These are phyloP conservation scores for Acrodontium crateriforme DNA, from an alignment of 2,329 filamentous ascomycete species.

Conservation along the genomic window DNA sequence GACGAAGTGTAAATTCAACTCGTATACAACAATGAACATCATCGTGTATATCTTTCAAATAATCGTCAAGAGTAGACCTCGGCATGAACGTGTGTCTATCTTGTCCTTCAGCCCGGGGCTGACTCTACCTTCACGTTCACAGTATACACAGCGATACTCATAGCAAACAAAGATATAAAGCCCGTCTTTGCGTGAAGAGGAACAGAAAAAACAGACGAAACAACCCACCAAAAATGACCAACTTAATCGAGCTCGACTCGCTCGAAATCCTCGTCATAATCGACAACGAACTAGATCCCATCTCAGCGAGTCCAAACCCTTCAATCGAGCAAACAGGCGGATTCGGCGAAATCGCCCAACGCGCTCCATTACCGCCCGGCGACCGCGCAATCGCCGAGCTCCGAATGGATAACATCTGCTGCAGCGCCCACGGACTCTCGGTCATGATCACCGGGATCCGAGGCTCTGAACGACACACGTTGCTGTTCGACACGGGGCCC, in stretches of 20 bases:
- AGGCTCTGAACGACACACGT: conserved; percentile 9
- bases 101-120: no score
- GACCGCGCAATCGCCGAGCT: conserved; percentile 9
- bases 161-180: no score
- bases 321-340: conserved; percentile 10
- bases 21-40: no score
- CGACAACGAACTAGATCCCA: conserved; percentile 18
- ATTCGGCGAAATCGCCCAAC: conserved; percentile 12
- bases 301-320: conserved; percentile 11
- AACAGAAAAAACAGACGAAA: no score
- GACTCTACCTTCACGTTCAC: no score
- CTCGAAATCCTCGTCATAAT: conserved; percentile 14
- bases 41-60: no score
- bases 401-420: conserved; percentile 17
- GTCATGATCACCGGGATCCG: conserved; percentile 15
- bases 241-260: conserved; percentile 15
- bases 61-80: no score
- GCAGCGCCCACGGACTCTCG: conserved; percentile 15
- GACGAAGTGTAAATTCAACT: no score
- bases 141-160: no score
- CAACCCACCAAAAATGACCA: no score
- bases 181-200: no score
- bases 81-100: no score
- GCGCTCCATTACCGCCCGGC: conserved; percentile 3
- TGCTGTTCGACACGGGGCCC: conserved; percentile 17